phyloP scores from a whole-genome alignment of 148 eudicot species.

The Rhododendron ovatum region DNA sequence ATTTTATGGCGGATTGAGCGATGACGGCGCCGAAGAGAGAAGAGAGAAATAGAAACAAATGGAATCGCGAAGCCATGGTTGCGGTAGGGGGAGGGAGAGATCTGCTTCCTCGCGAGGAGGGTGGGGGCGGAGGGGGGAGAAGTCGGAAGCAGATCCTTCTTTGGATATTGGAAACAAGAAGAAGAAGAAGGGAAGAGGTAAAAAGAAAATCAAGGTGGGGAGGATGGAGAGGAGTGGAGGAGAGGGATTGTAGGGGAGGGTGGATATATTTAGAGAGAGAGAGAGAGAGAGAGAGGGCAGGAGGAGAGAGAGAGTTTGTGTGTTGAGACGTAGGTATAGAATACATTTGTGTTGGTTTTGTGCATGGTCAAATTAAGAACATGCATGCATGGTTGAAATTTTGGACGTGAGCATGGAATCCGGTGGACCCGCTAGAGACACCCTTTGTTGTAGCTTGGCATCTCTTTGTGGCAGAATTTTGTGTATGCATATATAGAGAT shows the following conservation, averaged over 20 bases:
- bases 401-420: neutral
- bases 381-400: neutral
- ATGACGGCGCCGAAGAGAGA: neutral
- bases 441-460: neutral
- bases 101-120: neutral
- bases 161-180: neutral
- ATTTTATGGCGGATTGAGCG: neutral
- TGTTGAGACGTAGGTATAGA: neutral
- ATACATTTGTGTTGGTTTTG: neutral
- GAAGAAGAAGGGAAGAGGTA: neutral
- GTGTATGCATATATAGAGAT: no score
- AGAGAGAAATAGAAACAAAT: neutral
- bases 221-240: neutral
- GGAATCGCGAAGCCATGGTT: neutral
- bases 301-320: neutral
- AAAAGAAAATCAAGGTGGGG: neutral
- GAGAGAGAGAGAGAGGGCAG: neutral
- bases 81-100: neutral
- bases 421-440: neutral
- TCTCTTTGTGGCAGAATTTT: no score
- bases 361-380: neutral
- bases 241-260: constrained; percentile 3
- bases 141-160: neutral
- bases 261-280: neutral
- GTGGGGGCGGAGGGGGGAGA: neutral